Conservation (phyloP, 1,284 basidiomycete species). For the Cryptococcus wingfieldii region DNA sequence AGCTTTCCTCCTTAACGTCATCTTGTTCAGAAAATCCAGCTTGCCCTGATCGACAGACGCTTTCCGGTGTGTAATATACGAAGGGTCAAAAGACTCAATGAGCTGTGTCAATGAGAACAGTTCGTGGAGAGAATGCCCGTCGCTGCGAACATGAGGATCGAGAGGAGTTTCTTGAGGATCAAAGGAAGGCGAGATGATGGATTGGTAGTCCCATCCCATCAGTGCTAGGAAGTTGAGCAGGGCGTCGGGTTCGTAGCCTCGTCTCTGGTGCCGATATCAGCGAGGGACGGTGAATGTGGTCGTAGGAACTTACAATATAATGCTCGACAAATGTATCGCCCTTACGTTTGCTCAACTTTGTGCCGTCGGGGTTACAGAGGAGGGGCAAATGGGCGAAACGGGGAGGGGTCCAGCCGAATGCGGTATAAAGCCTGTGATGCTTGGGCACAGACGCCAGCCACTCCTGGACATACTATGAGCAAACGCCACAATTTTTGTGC, state of each 20-base stretch:
- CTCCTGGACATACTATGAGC: slow-evolving; percentile 58
- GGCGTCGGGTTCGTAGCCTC: slow-evolving; percentile 85
- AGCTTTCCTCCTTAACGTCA: slow-evolving; percentile 41
- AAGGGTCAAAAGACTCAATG: slow-evolving; percentile 36
- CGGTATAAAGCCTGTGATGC: slow-evolving; percentile 83
- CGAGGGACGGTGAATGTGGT: background rate
- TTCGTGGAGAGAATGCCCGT: slow-evolving; percentile 38
- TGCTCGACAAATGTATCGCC: slow-evolving; percentile 62
- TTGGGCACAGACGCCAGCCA: slow-evolving; percentile 94
- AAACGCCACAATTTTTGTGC: background rate
- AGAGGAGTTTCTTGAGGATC: slow-evolving; percentile 2
- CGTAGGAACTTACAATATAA: slow-evolving; percentile 62
- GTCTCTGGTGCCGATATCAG: slow-evolving; percentile 32
- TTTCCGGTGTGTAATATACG: slow-evolving; percentile 38
- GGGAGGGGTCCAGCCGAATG: slow-evolving; percentile 68
- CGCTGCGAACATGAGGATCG: slow-evolving; percentile 26
- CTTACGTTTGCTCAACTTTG: slow-evolving; percentile 90
- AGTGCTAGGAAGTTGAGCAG: slow-evolving; percentile 89
- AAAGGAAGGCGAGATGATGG: slow-evolving; percentile 11
- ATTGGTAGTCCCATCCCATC: slow-evolving; percentile 77
- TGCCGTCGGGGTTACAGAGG: slow-evolving; percentile 81
- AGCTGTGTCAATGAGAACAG: slow-evolving; percentile 41
- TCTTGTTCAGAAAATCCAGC: slow-evolving; percentile 48
- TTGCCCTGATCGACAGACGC: slow-evolving; percentile 42
- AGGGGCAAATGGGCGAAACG: slow-evolving; percentile 88